phyloP scores from a whole-genome alignment of 1,284 basidiomycete genomes.

The Moniliophthora roreri region DNA sequence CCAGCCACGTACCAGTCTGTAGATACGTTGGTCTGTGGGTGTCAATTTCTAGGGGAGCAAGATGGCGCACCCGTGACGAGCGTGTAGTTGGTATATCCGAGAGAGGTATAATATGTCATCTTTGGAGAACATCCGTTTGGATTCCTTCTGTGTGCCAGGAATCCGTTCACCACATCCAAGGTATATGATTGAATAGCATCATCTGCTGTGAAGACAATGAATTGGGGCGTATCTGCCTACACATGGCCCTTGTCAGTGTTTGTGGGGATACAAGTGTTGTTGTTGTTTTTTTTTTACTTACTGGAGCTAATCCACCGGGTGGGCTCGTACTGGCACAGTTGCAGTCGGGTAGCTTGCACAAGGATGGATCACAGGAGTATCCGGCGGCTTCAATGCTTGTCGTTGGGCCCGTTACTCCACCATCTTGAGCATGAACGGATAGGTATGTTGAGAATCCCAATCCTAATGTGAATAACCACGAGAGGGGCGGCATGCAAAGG shows the following conservation, averaged over 20 bases:
- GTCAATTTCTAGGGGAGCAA: too few species aligned
- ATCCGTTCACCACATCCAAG: conserved; percentile 69
- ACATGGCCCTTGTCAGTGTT: too few species aligned
- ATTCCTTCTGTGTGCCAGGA: conserved; percentile 76
- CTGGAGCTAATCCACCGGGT: conserved; percentile 66
- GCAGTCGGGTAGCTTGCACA: conserved; percentile 70
- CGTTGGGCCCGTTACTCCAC: conserved; percentile 45
- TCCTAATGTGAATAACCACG: too few species aligned
- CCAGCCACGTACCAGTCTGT: conserved; percentile 80
- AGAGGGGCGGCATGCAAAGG: too few species aligned
- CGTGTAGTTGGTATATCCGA: conserved; percentile 79
- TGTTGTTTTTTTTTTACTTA: conserved; percentile 34
- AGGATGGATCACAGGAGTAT: conserved; percentile 66
- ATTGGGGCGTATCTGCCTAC: conserved; percentile 66
- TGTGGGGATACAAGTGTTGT: conserved; percentile 1
- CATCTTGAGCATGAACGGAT: conserved; percentile 47
- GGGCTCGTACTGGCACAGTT: conserved; percentile 72
- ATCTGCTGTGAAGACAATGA: conserved; percentile 72
- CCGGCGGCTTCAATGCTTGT: conserved; percentile 52
- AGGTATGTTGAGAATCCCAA: too few species aligned
- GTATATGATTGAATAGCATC: conserved; percentile 78
- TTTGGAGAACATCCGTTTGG: conserved; percentile 80
- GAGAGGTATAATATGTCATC: conserved; percentile 75
- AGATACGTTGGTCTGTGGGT: not conserved
- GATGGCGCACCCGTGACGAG: conserved; percentile 60